Percentiles rank a stretch among this genome's conserved stretches.
These are phyloP conservation scores for Colletotrichum coccodes DNA, from an alignment of 2,329 filamentous ascomycete genomes.

Conservation along the genomic window DNA sequence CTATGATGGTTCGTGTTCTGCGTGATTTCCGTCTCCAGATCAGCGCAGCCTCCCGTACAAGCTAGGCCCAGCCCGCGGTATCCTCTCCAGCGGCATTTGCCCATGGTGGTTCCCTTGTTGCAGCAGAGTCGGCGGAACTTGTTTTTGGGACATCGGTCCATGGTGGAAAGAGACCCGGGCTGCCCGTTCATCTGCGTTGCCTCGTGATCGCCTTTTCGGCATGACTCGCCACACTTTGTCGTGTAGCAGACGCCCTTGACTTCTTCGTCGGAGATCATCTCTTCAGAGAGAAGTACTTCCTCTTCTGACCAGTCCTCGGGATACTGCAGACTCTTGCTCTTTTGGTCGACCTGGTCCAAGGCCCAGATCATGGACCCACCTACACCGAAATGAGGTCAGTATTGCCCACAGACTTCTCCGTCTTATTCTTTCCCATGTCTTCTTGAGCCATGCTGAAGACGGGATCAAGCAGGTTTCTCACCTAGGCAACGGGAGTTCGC, in stretches of 20 bases:
- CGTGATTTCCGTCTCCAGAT: slow-evolving; percentile 35
- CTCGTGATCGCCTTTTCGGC: slow-evolving; percentile 38
- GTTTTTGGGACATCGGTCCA: slow-evolving; percentile 37
- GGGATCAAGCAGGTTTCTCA: background rate
- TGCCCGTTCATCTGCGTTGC: slow-evolving; percentile 43
- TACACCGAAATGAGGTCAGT: too few relatives aligned
- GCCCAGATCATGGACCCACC: slow-evolving; percentile 13
- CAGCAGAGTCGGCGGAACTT: slow-evolving; percentile 42
- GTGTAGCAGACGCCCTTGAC: slow-evolving; percentile 37
- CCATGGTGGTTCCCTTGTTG: slow-evolving; percentile 35
- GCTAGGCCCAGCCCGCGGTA: slow-evolving; percentile 42
- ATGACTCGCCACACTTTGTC: slow-evolving; percentile 38
- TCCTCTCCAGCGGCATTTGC: slow-evolving; percentile 40
- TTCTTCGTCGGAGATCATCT: slow-evolving; percentile 13
- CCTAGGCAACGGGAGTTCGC: slow-evolving; percentile 21
- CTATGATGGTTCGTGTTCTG: slow-evolving; percentile 42
- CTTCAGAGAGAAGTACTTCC: background rate
- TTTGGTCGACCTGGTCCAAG: slow-evolving; percentile 33
- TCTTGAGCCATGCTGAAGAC: background rate
- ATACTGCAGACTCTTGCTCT: background rate
- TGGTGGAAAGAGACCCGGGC: slow-evolving; percentile 38
- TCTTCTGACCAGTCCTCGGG: slow-evolving; percentile 24
- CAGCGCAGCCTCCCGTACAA: slow-evolving; percentile 41
- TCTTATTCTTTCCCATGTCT: background rate
- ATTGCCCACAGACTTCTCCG: too few relatives aligned